Evolutionary conservation across 345 rosid genomes (phyloP).

Genomic region (Isatis tinctoria): DNA sequence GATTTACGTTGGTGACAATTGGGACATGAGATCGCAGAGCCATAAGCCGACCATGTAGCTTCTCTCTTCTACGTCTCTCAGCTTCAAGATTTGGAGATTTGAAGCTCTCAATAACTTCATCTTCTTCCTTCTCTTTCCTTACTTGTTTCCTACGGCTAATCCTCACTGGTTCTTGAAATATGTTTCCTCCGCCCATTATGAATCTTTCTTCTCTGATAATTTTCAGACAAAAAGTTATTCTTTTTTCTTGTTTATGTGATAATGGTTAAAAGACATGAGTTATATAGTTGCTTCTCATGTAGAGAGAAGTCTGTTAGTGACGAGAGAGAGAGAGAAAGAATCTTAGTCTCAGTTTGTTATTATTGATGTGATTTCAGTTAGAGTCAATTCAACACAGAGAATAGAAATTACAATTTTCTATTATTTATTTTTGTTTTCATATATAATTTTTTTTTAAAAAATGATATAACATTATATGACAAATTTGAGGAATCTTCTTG

Average conservation of each 20-base stretch:
- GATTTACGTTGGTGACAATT: conserved; percentile 66
- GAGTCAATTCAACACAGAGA: conserved; percentile 23
- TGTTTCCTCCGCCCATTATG: conserved; percentile 6
- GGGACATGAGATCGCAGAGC: conserved; percentile 78
- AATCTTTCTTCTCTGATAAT: neutral
- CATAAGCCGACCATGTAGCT: no score
- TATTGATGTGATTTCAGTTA: conserved; percentile 30
- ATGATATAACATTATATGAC: neutral
- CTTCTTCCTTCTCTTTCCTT: conserved; percentile 21
- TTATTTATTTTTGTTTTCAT: neutral
- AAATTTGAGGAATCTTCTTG: conserved; percentile 2
- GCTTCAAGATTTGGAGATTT: conserved; percentile 70
- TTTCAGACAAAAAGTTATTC: neutral
- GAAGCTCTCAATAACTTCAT: conserved; percentile 32
- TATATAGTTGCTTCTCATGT: conserved; percentile 36
- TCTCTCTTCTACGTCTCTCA: no score
- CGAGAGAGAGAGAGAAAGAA: conserved; percentile 23
- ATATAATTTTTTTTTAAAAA: neutral
- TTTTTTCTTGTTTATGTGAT: conserved; percentile 1
- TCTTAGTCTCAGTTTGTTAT: conserved; percentile 37
- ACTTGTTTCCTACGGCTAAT: conserved; percentile 40
- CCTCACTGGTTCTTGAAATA: conserved; percentile 11
- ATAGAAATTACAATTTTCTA: neutral
- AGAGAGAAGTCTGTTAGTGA: conserved; percentile 1
- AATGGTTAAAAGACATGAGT: conserved; percentile 20